Base-by-base conservation (phyloP, 192 early-diverging fungal species). In the Funneliformis geosporum region DNA sequence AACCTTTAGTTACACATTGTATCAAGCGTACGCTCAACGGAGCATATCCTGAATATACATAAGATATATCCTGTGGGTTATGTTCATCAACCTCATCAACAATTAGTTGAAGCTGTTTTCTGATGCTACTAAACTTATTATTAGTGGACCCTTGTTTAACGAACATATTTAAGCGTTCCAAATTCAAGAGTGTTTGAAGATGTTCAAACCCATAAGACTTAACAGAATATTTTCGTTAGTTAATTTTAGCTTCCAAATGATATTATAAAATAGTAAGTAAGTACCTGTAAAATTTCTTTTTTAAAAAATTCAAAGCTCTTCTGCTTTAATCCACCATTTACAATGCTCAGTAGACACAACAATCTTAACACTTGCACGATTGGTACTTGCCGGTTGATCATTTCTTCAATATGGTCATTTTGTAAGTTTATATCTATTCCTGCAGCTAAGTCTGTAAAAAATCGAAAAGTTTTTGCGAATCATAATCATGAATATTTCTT, bases 11-110 rank as follows among this genome's bases (percentile, higher is more conserved):
- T 38, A 88, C 87, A 62, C 90, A 91, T 81, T 99, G 96, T 42
- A 99, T 84, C 43, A 99, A 86, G 43, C 98, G 92, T n/a, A 98
- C 88, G 39, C 90, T 91, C 38, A 97, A 79, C 6, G 98, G 98
- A 12, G 96, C 98, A 84, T 95, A 99, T 18, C 98, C 98, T 6
- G 94, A 95, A 82, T 97, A 97, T 18, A 98, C 96, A 80, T 96
- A 98, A 0, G 93, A 90, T 2, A 96, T 90, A 84, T 98, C 98
- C 25, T 93, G 90, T 0, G 95, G 95, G 25, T 92, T 88, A 39
- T 90, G 89, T 73, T 96, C 96, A 75, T 95, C 92, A 50, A 94
- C 93, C 50, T 98, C 94, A 79, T 96, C 94, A 25, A 95, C 93
- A 73, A 96, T 91, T 67, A 98, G 83, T 43, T 91, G 89, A 40